Evolutionary conservation across 139 green algal genomes (phyloP), one percentile per base, ranked within the genome.

Genomic region (Auxenochlorella pyrenoidosa): DNA sequence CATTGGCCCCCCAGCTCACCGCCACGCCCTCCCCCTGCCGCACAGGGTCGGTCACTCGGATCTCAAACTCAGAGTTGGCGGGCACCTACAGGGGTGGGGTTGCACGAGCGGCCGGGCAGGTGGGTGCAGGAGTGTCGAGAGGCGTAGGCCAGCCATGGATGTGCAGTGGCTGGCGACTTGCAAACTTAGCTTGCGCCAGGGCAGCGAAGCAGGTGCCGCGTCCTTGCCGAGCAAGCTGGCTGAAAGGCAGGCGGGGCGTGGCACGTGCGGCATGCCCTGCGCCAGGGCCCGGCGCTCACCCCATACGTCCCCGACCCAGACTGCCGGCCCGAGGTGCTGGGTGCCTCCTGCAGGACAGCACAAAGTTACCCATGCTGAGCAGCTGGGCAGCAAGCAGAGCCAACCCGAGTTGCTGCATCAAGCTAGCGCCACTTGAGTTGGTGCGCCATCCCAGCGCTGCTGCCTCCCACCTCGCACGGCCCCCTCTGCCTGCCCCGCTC

Each of bases 1-100:
- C 16, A 4, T 28, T 13, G 16, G 54, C 47, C 34, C 34, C 70
- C 21, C 73, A 70, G 43, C 86, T 75, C 41, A 93, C 90, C 65
- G 82, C 89, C 3, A 98, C 95, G 2, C 95, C 93, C 38, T 99
- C 97, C 4, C 97, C 97, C 83, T 98, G 97, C 92, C 97, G 98
- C 19, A 98, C 94, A n/a, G 97, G 96, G 65, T 99, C 97, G 1
- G 87, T 86, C 26, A 99, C 95, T 0, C 79, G 60, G 66, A 98
- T 94, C 21, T 95, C 87, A 86, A 96, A 95, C 1, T 92, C 86
- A 1, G 86, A 83, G n/a, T 66, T 54, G 21, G 72, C 36, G 5
- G 71, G 80, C 22, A 79, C 80, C 80, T 90, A 72, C n/a, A 80
- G 19, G 65, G 38, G 30, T 26, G 72, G 72, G 40, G 0, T 68